Conservation (phyloP, 768 basidiomycete genomes). For the Coprinopsis cinerea region DNA sequence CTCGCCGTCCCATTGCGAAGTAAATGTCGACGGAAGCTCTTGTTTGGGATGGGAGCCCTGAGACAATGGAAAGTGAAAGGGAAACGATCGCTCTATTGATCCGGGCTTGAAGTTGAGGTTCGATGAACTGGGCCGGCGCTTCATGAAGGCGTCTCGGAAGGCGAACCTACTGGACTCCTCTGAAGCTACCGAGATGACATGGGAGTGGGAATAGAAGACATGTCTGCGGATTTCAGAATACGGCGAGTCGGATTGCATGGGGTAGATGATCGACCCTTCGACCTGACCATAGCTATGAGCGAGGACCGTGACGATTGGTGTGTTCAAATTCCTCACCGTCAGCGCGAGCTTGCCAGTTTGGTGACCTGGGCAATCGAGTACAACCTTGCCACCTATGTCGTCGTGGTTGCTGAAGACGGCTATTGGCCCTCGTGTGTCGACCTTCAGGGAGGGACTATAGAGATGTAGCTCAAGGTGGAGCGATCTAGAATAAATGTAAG, state of each 20-base stretch:
- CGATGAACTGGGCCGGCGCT: slow-evolving; percentile 40
- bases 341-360: slow-evolving; percentile 54
- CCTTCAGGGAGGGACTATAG: slow-evolving; percentile 55
- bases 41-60: slow-evolving; percentile 42
- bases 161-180: slow-evolving; percentile 27
- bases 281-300: slow-evolving; percentile 35
- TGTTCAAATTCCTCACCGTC: slow-evolving; percentile 33
- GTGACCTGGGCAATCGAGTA: slow-evolving; percentile 46
- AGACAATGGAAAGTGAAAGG: slow-evolving; percentile 55
- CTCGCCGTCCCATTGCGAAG: slow-evolving; percentile 25
- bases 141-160: slow-evolving; percentile 40
- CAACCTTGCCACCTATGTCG: slow-evolving; percentile 53
- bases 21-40: slow-evolving; percentile 59
- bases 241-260: slow-evolving; percentile 19
- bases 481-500: slow-evolving; percentile 29
- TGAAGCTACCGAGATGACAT: slow-evolving; percentile 35
- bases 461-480: slow-evolving; percentile 55
- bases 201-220: slow-evolving; percentile 46
- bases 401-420: slow-evolving; percentile 61
- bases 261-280: slow-evolving; percentile 55
- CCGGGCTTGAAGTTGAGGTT: slow-evolving; percentile 27
- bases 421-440: slow-evolving; percentile 29
- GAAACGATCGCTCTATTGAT: slow-evolving; percentile 33
- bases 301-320: slow-evolving; percentile 2
- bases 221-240: slow-evolving; percentile 28